Conservation (phyloP, 345 rosid genomes). For the Eucalyptus camaldulensis region DNA sequence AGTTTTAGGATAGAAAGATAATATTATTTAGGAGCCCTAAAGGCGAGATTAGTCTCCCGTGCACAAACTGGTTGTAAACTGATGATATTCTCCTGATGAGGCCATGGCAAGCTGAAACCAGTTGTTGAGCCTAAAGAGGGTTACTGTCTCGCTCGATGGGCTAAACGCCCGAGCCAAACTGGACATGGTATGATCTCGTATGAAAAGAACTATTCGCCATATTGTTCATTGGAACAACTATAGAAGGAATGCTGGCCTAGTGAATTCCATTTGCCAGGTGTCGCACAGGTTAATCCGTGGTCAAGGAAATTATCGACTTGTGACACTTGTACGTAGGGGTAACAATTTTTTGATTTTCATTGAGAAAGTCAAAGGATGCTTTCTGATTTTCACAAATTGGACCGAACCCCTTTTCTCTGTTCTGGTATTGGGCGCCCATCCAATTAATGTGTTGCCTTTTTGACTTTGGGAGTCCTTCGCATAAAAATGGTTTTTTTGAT, state of each 20-base stretch:
- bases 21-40: too few species aligned
- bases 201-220: too few species aligned
- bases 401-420: not conserved
- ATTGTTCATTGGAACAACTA: too few species aligned
- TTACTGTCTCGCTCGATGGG: fast-evolving
- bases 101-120: too few species aligned
- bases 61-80: fast-evolving
- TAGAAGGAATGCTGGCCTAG: too few species aligned
- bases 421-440: not conserved
- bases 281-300: fast-evolving
- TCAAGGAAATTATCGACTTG: too few species aligned
- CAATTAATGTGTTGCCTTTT: not conserved
- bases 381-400: not conserved
- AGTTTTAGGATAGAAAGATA: too few species aligned
- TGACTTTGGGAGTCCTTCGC: not conserved
- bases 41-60: fast-evolving
- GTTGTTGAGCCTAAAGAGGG: too few species aligned
- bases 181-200: too few species aligned
- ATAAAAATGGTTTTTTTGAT: not conserved
- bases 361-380: not conserved
- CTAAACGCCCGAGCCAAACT: fast-evolving
- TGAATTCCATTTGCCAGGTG: too few species aligned
- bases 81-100: too few species aligned
- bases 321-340: not conserved
- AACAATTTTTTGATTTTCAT: not conserved